These are phyloP conservation scores for Tylopilus sp. DNA, from an alignment of 768 basidiomycete genomes.

Conservation along the genomic window DNA sequence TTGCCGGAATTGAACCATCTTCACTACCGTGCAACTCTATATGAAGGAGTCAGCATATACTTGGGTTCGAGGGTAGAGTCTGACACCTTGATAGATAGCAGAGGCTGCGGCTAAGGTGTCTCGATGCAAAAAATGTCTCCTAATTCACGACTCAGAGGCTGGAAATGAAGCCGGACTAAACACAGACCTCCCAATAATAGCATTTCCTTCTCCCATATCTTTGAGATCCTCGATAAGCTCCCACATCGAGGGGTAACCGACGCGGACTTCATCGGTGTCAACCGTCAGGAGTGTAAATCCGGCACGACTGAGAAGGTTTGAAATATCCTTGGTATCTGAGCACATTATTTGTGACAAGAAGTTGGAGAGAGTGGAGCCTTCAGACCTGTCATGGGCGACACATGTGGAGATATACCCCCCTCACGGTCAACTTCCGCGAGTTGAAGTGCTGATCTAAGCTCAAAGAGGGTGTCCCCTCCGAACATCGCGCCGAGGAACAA, in stretches of 20 bases:
- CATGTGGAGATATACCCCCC: slow-evolving; percentile 93
- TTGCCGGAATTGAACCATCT: slow-evolving; percentile 86
- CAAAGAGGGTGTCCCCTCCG: slow-evolving; percentile 95
- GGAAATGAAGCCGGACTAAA: background rate
- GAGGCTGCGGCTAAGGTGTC: slow-evolving; percentile 91
- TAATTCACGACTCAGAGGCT: slow-evolving; percentile 24
- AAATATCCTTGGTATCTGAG: slow-evolving; percentile 87
- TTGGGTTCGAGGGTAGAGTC: background rate
- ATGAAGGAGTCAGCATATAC: background rate
- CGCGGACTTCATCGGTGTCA: slow-evolving; percentile 89
- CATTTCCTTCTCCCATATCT: slow-evolving; percentile 96
- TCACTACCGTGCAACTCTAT: slow-evolving; percentile 81
- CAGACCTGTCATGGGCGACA: slow-evolving; percentile 97
- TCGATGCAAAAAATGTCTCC: slow-evolving; percentile 66
- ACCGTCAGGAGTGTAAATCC: slow-evolving; percentile 94
- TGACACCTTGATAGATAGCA: slow-evolving; percentile 82
- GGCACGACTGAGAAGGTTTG: slow-evolving; percentile 87
- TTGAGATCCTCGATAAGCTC: slow-evolving; percentile 91
- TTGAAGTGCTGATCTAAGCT: slow-evolving; percentile 91
- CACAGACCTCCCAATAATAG: slow-evolving; percentile 74
- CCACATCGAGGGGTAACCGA: slow-evolving; percentile 93
- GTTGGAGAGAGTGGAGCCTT: slow-evolving; percentile 1
- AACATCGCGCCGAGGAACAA: slow-evolving; percentile 93
- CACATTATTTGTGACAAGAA: slow-evolving; percentile 3
- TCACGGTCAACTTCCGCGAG: slow-evolving; percentile 91